Evolutionary conservation across 805 yeast genomes (phyloP).

Genomic region (Ogataea salicorniae): DNA sequence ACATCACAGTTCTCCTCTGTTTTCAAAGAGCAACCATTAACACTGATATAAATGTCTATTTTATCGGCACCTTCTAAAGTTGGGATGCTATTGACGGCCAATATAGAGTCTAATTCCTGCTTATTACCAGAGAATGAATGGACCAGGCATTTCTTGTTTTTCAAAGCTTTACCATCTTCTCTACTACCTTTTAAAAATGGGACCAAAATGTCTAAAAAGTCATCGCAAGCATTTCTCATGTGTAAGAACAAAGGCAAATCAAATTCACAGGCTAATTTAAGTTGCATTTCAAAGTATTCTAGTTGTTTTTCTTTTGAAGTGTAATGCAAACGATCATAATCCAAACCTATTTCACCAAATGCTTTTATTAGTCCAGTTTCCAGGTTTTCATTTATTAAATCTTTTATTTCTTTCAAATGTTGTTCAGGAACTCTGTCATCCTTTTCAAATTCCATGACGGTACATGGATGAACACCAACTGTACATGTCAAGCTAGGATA

Average conservation of each 20-base stretch:
- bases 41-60: conserved; percentile 54
- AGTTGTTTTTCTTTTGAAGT: conserved; percentile 65
- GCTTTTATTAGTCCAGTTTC: conserved; percentile 58
- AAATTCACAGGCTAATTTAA: conserved; percentile 56
- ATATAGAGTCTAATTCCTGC: conserved; percentile 46
- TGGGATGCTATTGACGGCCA: conserved; percentile 47
- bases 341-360: conserved; percentile 94
- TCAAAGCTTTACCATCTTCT: conserved; percentile 22
- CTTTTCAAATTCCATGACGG: conserved; percentile 51
- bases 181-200: conserved; percentile 53
- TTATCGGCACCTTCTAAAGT: not conserved
- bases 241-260: conserved; percentile 81
- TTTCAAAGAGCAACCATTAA: conserved; percentile 91
- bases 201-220: conserved; percentile 58
- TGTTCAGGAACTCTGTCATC: conserved; percentile 25
- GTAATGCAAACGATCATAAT: conserved; percentile 82
- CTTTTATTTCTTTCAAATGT: conserved; percentile 45
- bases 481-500: conserved; percentile 52
- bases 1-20: conserved; percentile 68
- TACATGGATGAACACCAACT: conserved; percentile 94
- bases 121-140: conserved; percentile 90
- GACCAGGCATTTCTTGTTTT: conserved; percentile 64
- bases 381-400: conserved; percentile 44
- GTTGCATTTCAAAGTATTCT: conserved; percentile 64
- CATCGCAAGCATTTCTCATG: conserved; percentile 81